Evolutionary conservation across 331 rosid species (phyloP), one percentile per base, ranked within the genome.

Genomic region (Rhamnella rubrinervis): DNA sequence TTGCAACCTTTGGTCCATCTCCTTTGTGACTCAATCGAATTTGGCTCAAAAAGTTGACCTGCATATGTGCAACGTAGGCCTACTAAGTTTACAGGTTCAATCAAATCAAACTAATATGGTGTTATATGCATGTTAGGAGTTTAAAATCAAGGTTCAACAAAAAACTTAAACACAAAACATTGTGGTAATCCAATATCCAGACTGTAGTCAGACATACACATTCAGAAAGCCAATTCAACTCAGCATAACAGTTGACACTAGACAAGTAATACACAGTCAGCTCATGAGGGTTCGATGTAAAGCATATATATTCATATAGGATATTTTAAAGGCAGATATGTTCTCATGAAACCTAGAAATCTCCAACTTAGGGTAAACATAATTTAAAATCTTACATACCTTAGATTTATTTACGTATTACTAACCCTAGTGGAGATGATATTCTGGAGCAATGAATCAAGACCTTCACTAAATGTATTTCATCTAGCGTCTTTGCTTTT

Each of bases 1-100:
- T 93, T 13, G 98, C 98, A 75, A 91, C 96, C 72, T 83, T 92
- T 25, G 98, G 95, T 66, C 98, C 98, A 72, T 93, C 96, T 80
- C 91, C 95, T 75, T 74, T 89, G 61, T 78, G 85, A 49, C 88
- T 78, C 9, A 91, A 95, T 41, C 89, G 95, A 55, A 89, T 84
- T 87, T 93, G 96, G 80, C 95, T 91, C 85, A 93, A 82, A 80
- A 91, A 93, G 75, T 93, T 93, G 50, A 93, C 87, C 98, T 93
- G 77, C 63, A 85, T 59, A 59, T 5, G 63, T 52, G 73, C 21
- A 64, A 71, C 64, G 37, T 58, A 67, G 62, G 50, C 70, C 41
- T 63, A 55, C 40, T 50, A 72, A 51, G 57, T 41, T 74, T 8
- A 25, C 25, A 59, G 20, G 71, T 62, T 52, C 46, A 40, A 56